A percentile compares a stretch with the other conserved stretches of the same genome.
Evolutionary conservation across 2,329 filamentous ascomycete species (phyloP).

Genomic region (Anthostomella pinea): DNA sequence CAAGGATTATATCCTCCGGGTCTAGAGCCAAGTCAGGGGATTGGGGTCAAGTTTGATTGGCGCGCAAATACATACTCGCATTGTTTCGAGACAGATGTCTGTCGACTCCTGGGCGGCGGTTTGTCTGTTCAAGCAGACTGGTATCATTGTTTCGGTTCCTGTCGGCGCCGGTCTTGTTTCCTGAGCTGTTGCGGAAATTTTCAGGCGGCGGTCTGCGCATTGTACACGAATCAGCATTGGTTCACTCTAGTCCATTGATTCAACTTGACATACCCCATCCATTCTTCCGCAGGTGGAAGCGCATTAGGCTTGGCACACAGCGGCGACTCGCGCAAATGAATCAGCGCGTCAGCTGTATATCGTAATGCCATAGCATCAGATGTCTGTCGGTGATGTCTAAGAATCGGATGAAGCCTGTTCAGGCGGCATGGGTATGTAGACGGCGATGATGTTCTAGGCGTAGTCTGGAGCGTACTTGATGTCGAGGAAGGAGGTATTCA

Average conservation of each 20-base stretch:
- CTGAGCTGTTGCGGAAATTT: slow-evolving; percentile 41
- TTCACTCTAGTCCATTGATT: not conserved
- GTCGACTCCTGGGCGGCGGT: slow-evolving; percentile 50
- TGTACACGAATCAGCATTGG: slow-evolving; percentile 12
- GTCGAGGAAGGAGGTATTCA: not conserved
- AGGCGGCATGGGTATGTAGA: not conserved
- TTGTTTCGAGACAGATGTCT: slow-evolving; percentile 55
- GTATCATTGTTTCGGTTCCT: slow-evolving; percentile 44
- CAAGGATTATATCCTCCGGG: slow-evolving; percentile 79
- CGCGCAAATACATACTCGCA: slow-evolving; percentile 46
- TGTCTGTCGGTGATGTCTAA: not conserved
- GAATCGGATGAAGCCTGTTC: slow-evolving; percentile 1
- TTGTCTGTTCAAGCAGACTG: slow-evolving; percentile 46
- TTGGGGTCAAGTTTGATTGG: slow-evolving; percentile 15
- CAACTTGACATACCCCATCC: slow-evolving; percentile 76
- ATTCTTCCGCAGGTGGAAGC: slow-evolving; percentile 84
- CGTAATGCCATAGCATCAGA: slow-evolving; percentile 50
- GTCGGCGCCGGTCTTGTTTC: slow-evolving; percentile 42
- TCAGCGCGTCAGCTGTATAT: slow-evolving; percentile 75
- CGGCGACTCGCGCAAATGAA: slow-evolving; percentile 75
- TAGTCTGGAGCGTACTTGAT: not conserved
- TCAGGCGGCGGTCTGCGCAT: slow-evolving; percentile 43
- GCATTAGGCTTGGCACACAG: slow-evolving; percentile 76
- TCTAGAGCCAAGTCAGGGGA: slow-evolving; percentile 43
- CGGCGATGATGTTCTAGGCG: no score